phyloP scores from a whole-genome alignment of 1,284 basidiomycete genomes.

The Naganishia sp. region DNA sequence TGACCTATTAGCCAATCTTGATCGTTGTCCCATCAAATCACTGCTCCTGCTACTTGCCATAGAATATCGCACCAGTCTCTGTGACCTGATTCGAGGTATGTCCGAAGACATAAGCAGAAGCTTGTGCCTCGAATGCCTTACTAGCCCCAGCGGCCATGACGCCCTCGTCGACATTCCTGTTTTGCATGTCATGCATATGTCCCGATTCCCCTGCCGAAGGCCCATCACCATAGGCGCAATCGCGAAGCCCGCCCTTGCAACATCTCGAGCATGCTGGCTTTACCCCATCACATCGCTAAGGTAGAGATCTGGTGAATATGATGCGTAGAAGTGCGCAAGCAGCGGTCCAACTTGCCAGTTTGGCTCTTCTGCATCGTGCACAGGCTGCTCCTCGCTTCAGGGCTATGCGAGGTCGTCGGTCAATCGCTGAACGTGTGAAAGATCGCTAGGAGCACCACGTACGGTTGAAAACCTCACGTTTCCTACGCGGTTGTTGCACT shows the following conservation, averaged over 20 bases:
- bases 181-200: background rate
- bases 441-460: background rate
- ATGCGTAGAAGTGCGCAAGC: background rate
- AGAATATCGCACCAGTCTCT: too few relatives aligned
- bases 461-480: constrained; percentile 26
- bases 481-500: constrained; percentile 1
- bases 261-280: constrained; percentile 20
- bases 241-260: background rate
- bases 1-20: too few relatives aligned
- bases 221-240: background rate
- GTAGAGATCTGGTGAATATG: background rate
- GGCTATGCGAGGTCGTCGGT: background rate
- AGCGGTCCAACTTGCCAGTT: constrained; percentile 1
- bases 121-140: too few relatives aligned
- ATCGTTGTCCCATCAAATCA: too few relatives aligned
- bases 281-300: constrained; percentile 14
- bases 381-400: constrained; percentile 19
- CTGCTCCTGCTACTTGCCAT: too few relatives aligned
- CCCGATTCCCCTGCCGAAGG: background rate
- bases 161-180: background rate
- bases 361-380: constrained; percentile 17
- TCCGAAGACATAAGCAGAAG: too few relatives aligned
- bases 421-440: background rate
- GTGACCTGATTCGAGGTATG: too few relatives aligned
- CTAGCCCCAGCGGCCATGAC: too few relatives aligned